A percentile compares a stretch with the other conserved stretches of the same genome.
These are phyloP conservation scores for Cucumis hystrix DNA, from an alignment of 306 rosid species.

Conservation along the genomic window DNA sequence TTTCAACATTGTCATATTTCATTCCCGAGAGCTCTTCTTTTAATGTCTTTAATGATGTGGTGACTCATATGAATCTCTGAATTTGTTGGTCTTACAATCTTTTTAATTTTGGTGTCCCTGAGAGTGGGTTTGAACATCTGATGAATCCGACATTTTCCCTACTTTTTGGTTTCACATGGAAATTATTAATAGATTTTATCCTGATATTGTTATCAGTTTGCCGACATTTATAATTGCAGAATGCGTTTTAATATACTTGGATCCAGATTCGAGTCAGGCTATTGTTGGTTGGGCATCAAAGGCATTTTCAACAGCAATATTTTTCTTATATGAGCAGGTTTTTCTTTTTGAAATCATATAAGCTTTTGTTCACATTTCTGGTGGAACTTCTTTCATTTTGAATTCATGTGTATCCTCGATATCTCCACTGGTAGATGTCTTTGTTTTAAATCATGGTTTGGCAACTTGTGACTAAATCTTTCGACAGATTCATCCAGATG, in stretches of 20 bases:
- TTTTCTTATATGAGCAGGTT: slow-evolving; percentile 97
- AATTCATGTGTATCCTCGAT: background rate
- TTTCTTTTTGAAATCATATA: slow-evolving; percentile 8
- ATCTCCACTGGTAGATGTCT: background rate
- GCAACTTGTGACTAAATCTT: slow-evolving; percentile 15
- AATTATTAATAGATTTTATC: slow-evolving; percentile 25
- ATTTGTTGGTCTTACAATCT: background rate
- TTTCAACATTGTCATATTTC: background rate
- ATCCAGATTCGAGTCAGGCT: slow-evolving; percentile 66
- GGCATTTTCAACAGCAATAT: slow-evolving; percentile 59
- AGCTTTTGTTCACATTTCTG: background rate
- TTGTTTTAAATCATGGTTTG: slow-evolving; percentile 6
- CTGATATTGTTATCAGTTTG: slow-evolving; percentile 85
- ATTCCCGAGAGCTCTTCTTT: background rate
- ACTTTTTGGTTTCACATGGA: slow-evolving; percentile 3
- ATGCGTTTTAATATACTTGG: slow-evolving; percentile 93
- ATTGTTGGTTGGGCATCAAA: slow-evolving; percentile 83
- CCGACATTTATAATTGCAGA: slow-evolving; percentile 99
- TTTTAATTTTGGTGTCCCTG: background rate
- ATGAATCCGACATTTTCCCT: background rate
- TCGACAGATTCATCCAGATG: slow-evolving; percentile 80
- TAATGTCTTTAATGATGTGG: background rate
- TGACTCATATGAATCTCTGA: background rate
- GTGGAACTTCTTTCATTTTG: background rate
- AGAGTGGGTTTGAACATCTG: background rate